Evolutionary conservation across 495 filamentous ascomycete genomes (phyloP), one percentile per base, ranked within the genome.

Genomic region (Hyaloscypha finlandica): DNA sequence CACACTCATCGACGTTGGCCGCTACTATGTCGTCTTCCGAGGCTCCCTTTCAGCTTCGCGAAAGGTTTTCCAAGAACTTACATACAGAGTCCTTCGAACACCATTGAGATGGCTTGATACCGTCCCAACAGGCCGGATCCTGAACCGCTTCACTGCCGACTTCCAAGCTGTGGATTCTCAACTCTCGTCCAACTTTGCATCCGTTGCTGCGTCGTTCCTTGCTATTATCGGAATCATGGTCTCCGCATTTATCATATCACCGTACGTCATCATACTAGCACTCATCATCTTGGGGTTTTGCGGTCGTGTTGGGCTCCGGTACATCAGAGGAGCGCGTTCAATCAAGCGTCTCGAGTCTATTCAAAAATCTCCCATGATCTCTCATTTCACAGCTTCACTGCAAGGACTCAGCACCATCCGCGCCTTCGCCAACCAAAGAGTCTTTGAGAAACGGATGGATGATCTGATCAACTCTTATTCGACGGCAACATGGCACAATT

Each of bases 371-470:
- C 89, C 88, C 2, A 82, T 92, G 19, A 88, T 88, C 64, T 87
- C 88, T 42, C 83, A 84, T 12, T 87, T 91, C 66, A 81, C 81
- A 5, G 81, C 84, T 1, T 81, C 84, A 8, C 79, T 90, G 2
- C 79, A 80, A 14, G 89, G 90, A 3, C 75, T 91, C 4, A 76
- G 80, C 14, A 91, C 89, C 1, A 88, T 92, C 37, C 84, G 89
- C 1, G 87, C 88, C 0, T 92, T 86, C 68, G 80, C 72, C 22
- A 84, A 83, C 60, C 75, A 76, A 0, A 71, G 83, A 25, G 78
- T 76, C 19, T 91, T 86, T 64, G 79, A 85, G 29, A 71, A 81
- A 3, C 74, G 80, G 9, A 87, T 90, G 78, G 84, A 82, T 63
- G 61, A 67, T 16, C 78, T 82, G 33, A 83, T 91, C 65, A 87